phyloP scores from a whole-genome alignment of 495 filamentous ascomycete genomes.

The Talaromyces nanjingensis region DNA sequence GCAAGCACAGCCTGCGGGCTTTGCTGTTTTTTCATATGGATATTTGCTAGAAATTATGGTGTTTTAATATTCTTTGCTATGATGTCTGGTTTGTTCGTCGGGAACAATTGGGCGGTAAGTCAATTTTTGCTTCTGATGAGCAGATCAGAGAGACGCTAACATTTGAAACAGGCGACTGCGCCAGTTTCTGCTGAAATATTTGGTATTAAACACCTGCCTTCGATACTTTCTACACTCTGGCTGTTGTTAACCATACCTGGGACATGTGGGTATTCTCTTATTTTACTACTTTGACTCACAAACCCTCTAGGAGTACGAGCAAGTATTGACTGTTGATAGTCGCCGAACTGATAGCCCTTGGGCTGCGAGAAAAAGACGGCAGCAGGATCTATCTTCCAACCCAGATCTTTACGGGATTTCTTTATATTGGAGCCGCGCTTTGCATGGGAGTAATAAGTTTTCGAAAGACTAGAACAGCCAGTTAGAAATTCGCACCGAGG shows the following conservation, averaged over 20 bases:
- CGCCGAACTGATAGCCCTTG: constrained; percentile 61
- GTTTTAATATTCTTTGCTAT: constrained; percentile 59
- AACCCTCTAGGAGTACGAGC: not conserved
- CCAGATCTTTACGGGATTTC: constrained; percentile 54
- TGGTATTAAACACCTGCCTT: constrained; percentile 52
- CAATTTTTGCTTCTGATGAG: not conserved
- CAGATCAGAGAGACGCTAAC: no score
- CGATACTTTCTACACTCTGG: constrained; percentile 59
- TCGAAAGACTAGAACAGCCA: not conserved
- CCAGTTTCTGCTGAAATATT: constrained; percentile 42
- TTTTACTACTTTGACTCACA: no score
- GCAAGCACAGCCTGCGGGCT: constrained; percentile 30
- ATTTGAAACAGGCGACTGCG: constrained; percentile 18
- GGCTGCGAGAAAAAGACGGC: constrained; percentile 40
- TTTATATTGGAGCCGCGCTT: constrained; percentile 49
- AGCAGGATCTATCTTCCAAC: constrained; percentile 44
- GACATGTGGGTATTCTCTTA: constrained; percentile 24
- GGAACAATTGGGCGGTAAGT: constrained; percentile 12
- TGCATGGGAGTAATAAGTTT: constrained; percentile 31
- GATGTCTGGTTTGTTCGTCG: constrained; percentile 52
- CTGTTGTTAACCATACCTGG: constrained; percentile 52
- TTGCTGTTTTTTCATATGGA: constrained; percentile 61
- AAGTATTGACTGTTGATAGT: constrained; percentile 19
- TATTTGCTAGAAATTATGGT: constrained; percentile 50
- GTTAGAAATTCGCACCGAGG: not conserved